Conservation (phyloP, 2,329 filamentous ascomycete genomes). For the Leptographium radiaticola region DNA sequence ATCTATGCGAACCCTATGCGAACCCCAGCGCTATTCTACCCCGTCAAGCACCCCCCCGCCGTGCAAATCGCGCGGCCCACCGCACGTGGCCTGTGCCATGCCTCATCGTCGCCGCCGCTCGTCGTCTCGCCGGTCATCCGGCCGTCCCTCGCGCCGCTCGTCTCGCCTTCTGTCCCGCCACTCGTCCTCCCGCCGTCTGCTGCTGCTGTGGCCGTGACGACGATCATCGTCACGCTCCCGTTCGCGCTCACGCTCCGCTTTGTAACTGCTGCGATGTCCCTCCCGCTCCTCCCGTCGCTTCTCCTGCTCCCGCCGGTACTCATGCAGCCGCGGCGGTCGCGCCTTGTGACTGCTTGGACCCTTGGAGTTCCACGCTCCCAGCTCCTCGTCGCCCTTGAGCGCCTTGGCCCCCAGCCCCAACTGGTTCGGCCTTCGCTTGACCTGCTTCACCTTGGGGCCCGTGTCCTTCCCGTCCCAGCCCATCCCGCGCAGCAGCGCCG, state of each 20-base stretch:
- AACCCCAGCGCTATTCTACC: no score
- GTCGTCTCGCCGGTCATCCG: background rate
- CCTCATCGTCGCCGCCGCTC: background rate
- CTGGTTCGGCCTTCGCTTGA: constrained; percentile 63
- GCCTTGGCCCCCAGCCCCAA: constrained; percentile 61
- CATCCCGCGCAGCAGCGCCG: constrained; percentile 82
- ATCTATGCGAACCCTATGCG: no score
- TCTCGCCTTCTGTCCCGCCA: background rate
- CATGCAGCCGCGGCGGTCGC: constrained; percentile 12
- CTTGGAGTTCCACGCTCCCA: constrained; percentile 14
- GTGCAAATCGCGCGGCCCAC: no score
- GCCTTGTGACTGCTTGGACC: background rate
- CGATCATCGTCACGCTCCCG: background rate
- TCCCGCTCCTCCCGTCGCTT: constrained; percentile 10
- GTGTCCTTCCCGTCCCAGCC: constrained; percentile 70
- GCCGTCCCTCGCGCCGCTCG: background rate
- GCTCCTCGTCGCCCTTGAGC: constrained; percentile 13
- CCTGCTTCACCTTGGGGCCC: constrained; percentile 46
- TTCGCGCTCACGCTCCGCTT: constrained; percentile 9
- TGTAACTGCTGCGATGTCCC: constrained; percentile 12
- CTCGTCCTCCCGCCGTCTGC: constrained; percentile 1
- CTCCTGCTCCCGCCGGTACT: constrained; percentile 13
- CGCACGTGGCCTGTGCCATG: no score
- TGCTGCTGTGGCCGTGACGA: background rate
- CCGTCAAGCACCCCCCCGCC: no score